Evolutionary conservation across 2,329 filamentous ascomycete genomes (phyloP).

Genomic region (Dothiorella sarmentorum): DNA sequence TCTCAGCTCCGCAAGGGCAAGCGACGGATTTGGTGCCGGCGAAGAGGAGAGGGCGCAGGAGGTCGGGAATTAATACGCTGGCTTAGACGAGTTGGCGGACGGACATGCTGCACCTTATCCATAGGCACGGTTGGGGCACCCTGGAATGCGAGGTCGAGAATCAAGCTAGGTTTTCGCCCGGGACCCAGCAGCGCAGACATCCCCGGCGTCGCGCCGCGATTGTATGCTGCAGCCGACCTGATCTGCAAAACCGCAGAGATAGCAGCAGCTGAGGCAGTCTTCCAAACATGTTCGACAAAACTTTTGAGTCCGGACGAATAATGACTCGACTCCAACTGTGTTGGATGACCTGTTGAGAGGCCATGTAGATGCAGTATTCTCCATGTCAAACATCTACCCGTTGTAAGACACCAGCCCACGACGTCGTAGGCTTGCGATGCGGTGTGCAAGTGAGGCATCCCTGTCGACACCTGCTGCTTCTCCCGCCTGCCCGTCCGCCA

Average conservation of each 20-base stretch:
- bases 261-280: no score
- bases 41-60: background rate
- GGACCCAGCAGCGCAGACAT: slow-evolving; percentile 1
- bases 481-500: background rate
- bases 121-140: slow-evolving; percentile 14
- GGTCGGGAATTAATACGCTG: background rate
- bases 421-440: background rate
- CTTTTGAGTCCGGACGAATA: no score
- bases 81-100: no score
- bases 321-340: no score
- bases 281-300: no score
- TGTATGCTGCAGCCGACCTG: no score
- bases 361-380: no score
- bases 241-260: no score
- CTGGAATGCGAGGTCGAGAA: slow-evolving; percentile 19
- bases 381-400: no score
- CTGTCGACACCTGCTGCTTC: background rate
- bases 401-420: no score
- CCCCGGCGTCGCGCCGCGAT: background rate
- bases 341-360: no score
- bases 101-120: background rate
- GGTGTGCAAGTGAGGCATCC: background rate
- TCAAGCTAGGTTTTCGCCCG: background rate
- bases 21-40: background rate
- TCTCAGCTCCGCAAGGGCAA: background rate